Evolutionary conservation across 2,329 filamentous ascomycete genomes (phyloP), one percentile per base, ranked within the genome.

Genomic region (Aspergillus sp.): DNA sequence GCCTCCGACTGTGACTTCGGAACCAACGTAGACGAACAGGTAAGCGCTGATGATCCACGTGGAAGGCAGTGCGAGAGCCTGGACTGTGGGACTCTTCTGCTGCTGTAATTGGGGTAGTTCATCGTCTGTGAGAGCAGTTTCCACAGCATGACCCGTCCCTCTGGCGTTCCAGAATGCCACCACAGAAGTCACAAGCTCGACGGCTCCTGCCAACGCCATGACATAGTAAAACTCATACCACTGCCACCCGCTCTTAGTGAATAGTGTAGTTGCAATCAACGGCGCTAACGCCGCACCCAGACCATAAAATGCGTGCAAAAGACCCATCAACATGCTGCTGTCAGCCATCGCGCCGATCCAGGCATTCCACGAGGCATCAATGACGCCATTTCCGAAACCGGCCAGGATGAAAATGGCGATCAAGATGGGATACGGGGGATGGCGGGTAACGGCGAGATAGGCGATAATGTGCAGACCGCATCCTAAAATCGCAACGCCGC

Each of bases 171-270:
- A 56, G 27, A 57, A 57, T 10, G 53, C 46, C 4, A 43, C 20
- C 5, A 52, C 41, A 17, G 54, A 44, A 32, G 52, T 27, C 22
- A 79, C 76, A 61, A 85, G 84, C 2, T 73, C 74, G 5, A 67
- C 66, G 3, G 75, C 83, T 0, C 77, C 82, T 15, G 49, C 52
- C 7, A 49, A 30, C 44, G 85, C 75, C 82, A 89, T 86, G 48
- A 88, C 66, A 60, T 88, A 89, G 67, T 88, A 90, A 66, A 85
- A 90, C 3, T 73, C 72, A 58, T 84, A 88, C 87, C 88, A 91
- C 1, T 71, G 70, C 45, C 83, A 64, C 3, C 69, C 57, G 0
- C 69, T 79, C 57, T 82, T 83, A 0, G 83, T 82, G 30, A 90
- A 78, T 77, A 91, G 82, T 3, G 79, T 76, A 0, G 86, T 89